Percentiles rank a stretch among this genome's conserved stretches.
Conservation (phyloP, 192 early-diverging fungal species). For the Phycomyces nitens region DNA sequence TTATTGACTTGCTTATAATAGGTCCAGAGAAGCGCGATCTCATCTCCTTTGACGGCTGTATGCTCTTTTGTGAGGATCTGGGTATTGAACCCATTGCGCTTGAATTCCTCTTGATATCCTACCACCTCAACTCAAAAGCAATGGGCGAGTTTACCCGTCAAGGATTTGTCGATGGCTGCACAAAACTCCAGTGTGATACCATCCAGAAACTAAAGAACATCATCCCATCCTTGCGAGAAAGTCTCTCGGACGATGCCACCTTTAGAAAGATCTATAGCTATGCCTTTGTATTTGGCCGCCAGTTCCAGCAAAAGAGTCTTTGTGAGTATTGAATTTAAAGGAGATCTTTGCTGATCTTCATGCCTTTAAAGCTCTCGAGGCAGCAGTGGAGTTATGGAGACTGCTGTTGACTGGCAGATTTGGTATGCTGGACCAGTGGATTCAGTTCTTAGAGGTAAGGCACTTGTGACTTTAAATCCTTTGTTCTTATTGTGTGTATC, state of each 20-base stretch:
- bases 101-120: conserved; percentile 69
- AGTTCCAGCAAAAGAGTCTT: conserved; percentile 72
- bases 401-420: conserved; percentile 61
- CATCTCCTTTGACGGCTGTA: conserved; percentile 72
- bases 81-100: conserved; percentile 70
- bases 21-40: conserved; percentile 54
- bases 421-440: conserved; percentile 63
- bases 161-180: conserved; percentile 75
- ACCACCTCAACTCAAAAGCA: conserved; percentile 59
- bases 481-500: no score
- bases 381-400: conserved; percentile 73
- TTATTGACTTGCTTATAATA: no score
- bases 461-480: not conserved
- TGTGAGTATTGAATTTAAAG: conserved; percentile 35
- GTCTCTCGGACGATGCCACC: conserved; percentile 49
- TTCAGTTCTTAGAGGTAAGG: conserved; percentile 59
- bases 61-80: conserved; percentile 64
- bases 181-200: conserved; percentile 62
- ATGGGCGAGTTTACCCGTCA: conserved; percentile 73
- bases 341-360: not conserved
- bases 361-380: conserved; percentile 54
- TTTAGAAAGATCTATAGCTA: conserved; percentile 74
- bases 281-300: conserved; percentile 70
- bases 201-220: conserved; percentile 60
- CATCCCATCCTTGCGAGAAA: conserved; percentile 45